Evolutionary conservation across 306 rosid species (phyloP).

Genomic region (Malus domestica): DNA sequence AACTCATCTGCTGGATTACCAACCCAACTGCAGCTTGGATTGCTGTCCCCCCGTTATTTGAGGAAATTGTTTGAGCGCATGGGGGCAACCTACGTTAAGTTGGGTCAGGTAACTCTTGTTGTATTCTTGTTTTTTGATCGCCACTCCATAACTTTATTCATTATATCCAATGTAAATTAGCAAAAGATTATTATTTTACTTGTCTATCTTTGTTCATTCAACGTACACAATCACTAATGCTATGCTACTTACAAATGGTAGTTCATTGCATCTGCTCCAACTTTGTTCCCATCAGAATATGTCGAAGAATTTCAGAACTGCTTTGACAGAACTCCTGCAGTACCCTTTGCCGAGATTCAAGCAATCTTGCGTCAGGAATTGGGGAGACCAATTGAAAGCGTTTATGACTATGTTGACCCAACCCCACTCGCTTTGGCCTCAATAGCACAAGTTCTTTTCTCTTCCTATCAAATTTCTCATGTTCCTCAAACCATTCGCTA

Average conservation of each 20-base stretch:
- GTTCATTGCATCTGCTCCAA: constrained; percentile 95
- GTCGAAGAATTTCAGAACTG: constrained; percentile 95
- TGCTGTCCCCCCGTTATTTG: constrained; percentile 71
- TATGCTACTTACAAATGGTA: constrained; percentile 33
- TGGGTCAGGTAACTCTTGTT: constrained; percentile 71
- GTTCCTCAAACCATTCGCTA: not conserved
- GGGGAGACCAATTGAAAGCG: constrained; percentile 77
- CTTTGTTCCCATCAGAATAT: constrained; percentile 84
- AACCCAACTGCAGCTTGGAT: constrained; percentile 68
- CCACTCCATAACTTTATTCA: not conserved
- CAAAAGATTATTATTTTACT: not conserved
- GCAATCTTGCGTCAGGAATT: constrained; percentile 62
- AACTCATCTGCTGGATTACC: constrained; percentile 64
- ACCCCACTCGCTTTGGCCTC: constrained; percentile 92
- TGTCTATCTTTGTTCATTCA: constrained; percentile 3
- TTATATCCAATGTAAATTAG: not conserved
- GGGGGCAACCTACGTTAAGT: constrained; percentile 91
- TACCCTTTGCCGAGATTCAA: constrained; percentile 73
- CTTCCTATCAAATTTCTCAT: constrained; percentile 7
- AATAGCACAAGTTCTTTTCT: constrained; percentile 67
- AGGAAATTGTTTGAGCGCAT: constrained; percentile 86
- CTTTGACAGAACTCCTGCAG: constrained; percentile 83
- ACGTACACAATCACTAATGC: constrained; percentile 10
- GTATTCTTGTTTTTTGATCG: not conserved
- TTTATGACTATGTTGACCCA: constrained; percentile 79